Conservation (phyloP, 2,329 filamentous ascomycete genomes). For the Aspergillus arachidicola region DNA sequence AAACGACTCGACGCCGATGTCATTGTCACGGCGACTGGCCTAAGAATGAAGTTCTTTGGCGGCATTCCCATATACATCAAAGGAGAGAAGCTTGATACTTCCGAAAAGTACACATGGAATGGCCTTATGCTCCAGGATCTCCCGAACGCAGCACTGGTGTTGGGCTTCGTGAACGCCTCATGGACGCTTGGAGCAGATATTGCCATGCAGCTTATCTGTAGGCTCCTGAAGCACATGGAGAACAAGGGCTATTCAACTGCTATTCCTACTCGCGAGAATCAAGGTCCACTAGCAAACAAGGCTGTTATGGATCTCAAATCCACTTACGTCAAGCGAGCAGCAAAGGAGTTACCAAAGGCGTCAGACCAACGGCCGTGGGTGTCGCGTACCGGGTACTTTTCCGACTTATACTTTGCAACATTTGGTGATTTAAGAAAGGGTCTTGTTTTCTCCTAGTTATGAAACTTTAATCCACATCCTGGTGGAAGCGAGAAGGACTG, state of each 20-base stretch:
- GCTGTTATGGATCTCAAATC: background rate
- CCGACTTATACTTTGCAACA: background rate
- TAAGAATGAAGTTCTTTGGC: slow-evolving; percentile 33
- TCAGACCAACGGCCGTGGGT: background rate
- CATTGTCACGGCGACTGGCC: slow-evolving; percentile 40
- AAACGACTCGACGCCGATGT: slow-evolving; percentile 31
- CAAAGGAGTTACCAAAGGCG: background rate
- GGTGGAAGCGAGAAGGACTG: background rate
- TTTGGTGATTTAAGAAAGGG: background rate
- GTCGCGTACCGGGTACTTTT: background rate
- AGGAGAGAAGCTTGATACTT: slow-evolving; percentile 20
- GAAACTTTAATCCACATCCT: background rate
- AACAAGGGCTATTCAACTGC: background rate
- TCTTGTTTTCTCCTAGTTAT: background rate
- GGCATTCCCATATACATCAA: slow-evolving; percentile 28
- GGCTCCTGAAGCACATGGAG: background rate
- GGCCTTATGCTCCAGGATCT: slow-evolving; percentile 36
- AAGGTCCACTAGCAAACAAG: background rate
- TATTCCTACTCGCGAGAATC: background rate
- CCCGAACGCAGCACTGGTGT: slow-evolving; percentile 33
- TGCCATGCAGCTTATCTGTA: background rate
- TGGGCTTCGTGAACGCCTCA: slow-evolving; percentile 35
- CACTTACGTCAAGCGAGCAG: background rate
- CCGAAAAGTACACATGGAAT: slow-evolving; percentile 35
- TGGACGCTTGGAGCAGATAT: slow-evolving; percentile 40